Base-by-base conservation (phyloP, 768 basidiomycete species). In the Boletus eberwhitei region DNA sequence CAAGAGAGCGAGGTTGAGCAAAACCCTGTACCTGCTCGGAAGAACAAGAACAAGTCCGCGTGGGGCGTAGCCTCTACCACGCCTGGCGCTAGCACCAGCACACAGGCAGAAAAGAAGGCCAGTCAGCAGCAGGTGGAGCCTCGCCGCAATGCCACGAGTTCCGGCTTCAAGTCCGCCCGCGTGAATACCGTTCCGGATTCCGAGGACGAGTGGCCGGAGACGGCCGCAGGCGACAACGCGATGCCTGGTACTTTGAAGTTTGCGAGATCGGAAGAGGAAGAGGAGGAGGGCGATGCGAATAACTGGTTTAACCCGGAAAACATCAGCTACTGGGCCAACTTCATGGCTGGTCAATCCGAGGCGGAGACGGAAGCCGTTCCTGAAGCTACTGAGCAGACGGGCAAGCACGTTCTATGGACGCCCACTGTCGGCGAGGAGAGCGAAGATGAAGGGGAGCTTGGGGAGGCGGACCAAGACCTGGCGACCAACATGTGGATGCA, bases 401-500 rank as follows among this genome's bases (percentile, higher is more conserved):
- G 50, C n/a, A 56, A 61, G 37, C 69, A 71, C 8, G 62, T 38
- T 9, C 57, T 53, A 32, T 71, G 69, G 69, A 71, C 59, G 19
- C 69, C 69, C 1, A 44, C 52, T 5, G 36, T 54, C 17, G 17
- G 17, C 13, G 55, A 45, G 24, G 65, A 65, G 35, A 62, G 58
- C 39, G 64, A 66, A 0, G 69, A 64, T 2, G 70, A 68, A 1
- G 29, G 8, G 29, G 70, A 41, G 34, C 26, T 45, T 11, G 69
- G 48, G 13, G 67, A 38, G 1, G 52, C 13, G 6, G 67, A 60
- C 11, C 55, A 58, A 2, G 49, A 41, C 2, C 43, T 70, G 50
- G 68, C 40, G 32, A 53, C 53, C 17, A 57, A 53, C 26, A 35
- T 72, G 45, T 70, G 69, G 69, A 58, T 70, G 64, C 66, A 70